These are phyloP conservation scores for Solanum hybrid DNA, from an alignment of 305 asterid genomes.

Conservation along the genomic window DNA sequence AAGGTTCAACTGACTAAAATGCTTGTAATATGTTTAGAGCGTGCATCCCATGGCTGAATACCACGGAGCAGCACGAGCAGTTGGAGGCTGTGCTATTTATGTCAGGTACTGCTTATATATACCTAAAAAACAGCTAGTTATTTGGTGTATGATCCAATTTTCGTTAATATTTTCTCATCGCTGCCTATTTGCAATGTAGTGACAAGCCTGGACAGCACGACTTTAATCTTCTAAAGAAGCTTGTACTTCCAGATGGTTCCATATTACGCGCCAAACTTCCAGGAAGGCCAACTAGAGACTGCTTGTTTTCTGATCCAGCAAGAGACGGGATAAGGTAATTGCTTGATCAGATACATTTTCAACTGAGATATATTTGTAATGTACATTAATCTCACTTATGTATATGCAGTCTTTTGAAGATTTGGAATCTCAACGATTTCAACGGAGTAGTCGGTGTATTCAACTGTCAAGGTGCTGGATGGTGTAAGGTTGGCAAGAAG, in stretches of 20 bases:
- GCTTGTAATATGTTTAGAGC: slow-evolving; percentile 32
- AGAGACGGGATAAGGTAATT: slow-evolving; percentile 76
- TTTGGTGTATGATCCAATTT: background rate
- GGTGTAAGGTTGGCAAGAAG: slow-evolving; percentile 66
- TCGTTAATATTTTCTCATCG: background rate
- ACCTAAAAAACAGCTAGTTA: background rate
- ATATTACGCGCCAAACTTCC: slow-evolving; percentile 83
- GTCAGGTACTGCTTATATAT: slow-evolving; percentile 42
- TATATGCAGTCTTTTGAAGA: slow-evolving; percentile 56
- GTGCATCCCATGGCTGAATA: slow-evolving; percentile 94
- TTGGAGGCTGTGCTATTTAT: slow-evolving; percentile 88
- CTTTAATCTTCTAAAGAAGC: slow-evolving; percentile 67
- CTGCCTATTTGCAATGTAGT: slow-evolving; percentile 27
- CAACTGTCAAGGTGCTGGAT: slow-evolving; percentile 96
- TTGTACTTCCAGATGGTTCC: slow-evolving; percentile 90
- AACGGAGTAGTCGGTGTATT: slow-evolving; percentile 71
- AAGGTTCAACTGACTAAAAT: background rate
- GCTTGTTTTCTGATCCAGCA: slow-evolving; percentile 87
- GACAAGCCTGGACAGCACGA: slow-evolving; percentile 93
- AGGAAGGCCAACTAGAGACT: slow-evolving; percentile 87
- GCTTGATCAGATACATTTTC: background rate
- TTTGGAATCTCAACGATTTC: slow-evolving; percentile 74
- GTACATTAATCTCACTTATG: background rate
- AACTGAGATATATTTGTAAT: background rate
- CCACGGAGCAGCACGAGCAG: slow-evolving; percentile 89